A percentile compares a stretch with the other conserved stretches of the same genome.
Evolutionary conservation across 495 filamentous ascomycete genomes (phyloP).

Genomic region (Cetradonia linearis): DNA sequence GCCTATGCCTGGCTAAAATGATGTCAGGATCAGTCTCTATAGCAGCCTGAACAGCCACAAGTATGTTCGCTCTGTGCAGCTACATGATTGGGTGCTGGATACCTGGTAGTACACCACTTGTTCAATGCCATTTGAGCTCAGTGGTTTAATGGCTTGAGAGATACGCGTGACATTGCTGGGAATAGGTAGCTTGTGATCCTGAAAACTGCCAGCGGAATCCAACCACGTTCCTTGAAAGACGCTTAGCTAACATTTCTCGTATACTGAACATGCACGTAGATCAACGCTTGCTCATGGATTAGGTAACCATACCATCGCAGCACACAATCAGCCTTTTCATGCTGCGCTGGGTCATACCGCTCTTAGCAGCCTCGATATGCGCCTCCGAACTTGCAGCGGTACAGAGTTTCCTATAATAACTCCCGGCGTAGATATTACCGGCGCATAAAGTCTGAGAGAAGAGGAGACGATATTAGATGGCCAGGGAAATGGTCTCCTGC

Average conservation of each 20-base stretch:
- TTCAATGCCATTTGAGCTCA: constrained; percentile 27
- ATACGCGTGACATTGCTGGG: constrained; percentile 40
- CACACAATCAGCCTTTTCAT: constrained; percentile 25
- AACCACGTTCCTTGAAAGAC: constrained; percentile 21
- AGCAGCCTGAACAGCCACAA: not conserved
- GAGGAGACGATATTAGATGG: not conserved
- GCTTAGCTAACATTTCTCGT: not conserved
- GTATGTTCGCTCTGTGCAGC: not conserved
- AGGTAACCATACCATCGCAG: constrained; percentile 20
- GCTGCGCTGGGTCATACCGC: constrained; percentile 7
- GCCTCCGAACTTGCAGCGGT: not conserved
- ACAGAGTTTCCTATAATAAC: not conserved
- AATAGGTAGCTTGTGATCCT: constrained; percentile 26
- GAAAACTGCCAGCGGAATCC: constrained; percentile 19
- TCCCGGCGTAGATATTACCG: not conserved
- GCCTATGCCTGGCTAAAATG: constrained; percentile 45
- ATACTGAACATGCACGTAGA: not conserved
- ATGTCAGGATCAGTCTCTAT: constrained; percentile 25
- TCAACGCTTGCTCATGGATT: too few species aligned
- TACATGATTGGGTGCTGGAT: not conserved
- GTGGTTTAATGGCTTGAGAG: constrained; percentile 31
- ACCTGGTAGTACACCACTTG: constrained; percentile 45
- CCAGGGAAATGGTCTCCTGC: not conserved
- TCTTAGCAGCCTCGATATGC: not conserved
- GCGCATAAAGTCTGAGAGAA: not conserved